Conservation (phyloP, 192 early-diverging fungal species). For the Podila clonocystis region DNA sequence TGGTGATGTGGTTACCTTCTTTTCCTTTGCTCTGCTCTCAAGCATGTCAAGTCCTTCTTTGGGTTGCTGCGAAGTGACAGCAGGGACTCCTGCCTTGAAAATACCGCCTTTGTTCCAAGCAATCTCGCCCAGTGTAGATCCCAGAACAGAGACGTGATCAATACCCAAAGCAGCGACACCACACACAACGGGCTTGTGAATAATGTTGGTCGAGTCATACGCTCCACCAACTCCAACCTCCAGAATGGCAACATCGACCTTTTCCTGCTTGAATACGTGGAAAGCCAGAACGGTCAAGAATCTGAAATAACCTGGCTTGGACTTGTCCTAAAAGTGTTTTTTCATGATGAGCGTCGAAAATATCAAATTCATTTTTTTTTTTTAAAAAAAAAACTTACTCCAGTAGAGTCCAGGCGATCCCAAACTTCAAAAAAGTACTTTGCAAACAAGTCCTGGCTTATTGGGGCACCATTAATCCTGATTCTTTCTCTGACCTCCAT, state of each 20-base stretch:
- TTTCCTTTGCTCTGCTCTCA: constrained; percentile 71
- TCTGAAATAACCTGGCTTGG: constrained; percentile 86
- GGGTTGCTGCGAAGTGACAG: constrained; percentile 76
- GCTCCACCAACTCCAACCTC: constrained; percentile 89
- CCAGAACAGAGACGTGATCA: constrained; percentile 78
- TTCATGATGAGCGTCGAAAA: background rate
- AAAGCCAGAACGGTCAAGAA: constrained; percentile 92
- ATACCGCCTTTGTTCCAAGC: constrained; percentile 91
- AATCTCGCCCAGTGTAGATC: constrained; percentile 78
- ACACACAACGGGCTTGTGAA: constrained; percentile 77
- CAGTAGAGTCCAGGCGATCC: constrained; percentile 71
- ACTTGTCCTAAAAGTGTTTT: constrained; percentile 53
- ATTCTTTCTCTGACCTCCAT: constrained; percentile 94
- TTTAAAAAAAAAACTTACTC: constrained; percentile 11
- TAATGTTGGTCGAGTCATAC: constrained; percentile 87
- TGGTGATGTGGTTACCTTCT: constrained; percentile 54
- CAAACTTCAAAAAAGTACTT: constrained; percentile 91
- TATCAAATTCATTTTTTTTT: background rate
- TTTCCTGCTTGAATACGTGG: constrained; percentile 85
- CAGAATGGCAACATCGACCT: constrained; percentile 82
- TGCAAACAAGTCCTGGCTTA: constrained; percentile 66
- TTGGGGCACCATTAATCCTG: constrained; percentile 86
- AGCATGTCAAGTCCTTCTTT: constrained; percentile 75
- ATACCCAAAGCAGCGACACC: constrained; percentile 83
- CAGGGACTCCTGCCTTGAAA: constrained; percentile 78